phyloP scores from a whole-genome alignment of 768 basidiomycete genomes.

The Chiua virens region DNA sequence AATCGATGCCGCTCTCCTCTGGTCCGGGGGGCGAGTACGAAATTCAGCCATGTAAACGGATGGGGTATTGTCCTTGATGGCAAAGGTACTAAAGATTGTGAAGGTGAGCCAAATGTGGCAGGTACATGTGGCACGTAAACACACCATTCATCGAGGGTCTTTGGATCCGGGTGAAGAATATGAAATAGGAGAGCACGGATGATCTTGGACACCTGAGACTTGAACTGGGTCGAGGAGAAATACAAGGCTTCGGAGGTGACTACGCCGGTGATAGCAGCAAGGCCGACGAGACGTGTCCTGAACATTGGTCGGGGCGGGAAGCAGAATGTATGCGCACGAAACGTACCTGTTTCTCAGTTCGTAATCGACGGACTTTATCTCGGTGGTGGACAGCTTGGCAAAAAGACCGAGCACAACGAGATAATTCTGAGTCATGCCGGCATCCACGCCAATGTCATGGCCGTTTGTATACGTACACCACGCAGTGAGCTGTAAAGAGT shows the following conservation, averaged over 20 bases:
- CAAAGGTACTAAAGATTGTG: conserved; percentile 44
- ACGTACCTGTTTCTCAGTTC: conserved; percentile 75
- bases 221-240: conserved; percentile 69
- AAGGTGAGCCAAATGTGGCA: background rate
- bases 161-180: conserved; percentile 60
- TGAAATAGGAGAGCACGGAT: conserved; percentile 70
- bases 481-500: conserved; percentile 67
- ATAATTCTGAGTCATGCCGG: conserved; percentile 66
- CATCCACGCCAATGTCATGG: conserved; percentile 76
- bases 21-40: conserved; percentile 71
- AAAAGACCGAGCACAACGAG: conserved; percentile 66
- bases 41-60: conserved; percentile 87
- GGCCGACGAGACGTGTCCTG: conserved; percentile 83
- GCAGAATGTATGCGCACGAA: background rate
- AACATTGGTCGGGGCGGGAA: background rate
- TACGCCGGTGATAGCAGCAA: conserved; percentile 79
- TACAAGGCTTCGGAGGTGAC: conserved; percentile 85
- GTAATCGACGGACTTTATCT: conserved; percentile 50
- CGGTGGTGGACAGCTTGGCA: conserved; percentile 54
- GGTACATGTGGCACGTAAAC: background rate
- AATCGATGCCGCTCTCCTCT: conserved; percentile 85
- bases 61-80: conserved; percentile 65
- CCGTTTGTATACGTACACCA: conserved; percentile 94
- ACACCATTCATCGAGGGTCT: conserved; percentile 67
- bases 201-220: conserved; percentile 66